Evolutionary conservation across 805 yeast genomes (phyloP).

Genomic region (Torulaspora quercuum): DNA sequence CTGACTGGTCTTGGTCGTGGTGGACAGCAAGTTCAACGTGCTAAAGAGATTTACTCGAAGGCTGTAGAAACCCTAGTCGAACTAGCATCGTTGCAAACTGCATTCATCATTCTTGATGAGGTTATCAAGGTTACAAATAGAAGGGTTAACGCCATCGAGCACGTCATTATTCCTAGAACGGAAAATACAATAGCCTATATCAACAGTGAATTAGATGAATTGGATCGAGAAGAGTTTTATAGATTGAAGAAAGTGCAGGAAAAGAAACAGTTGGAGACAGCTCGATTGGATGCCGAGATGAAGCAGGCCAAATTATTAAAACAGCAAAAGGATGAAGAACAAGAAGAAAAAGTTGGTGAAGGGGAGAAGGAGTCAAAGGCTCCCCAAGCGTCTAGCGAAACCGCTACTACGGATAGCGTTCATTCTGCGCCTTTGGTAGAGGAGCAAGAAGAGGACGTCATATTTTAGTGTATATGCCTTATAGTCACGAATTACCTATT

Average conservation of each 20-base stretch:
- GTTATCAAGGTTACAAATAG: constrained; percentile 97
- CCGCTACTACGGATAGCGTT: constrained; percentile 14
- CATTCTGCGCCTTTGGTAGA: constrained; percentile 33
- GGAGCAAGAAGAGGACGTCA: constrained; percentile 46
- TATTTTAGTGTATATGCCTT: constrained; percentile 33
- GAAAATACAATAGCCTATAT: constrained; percentile 91
- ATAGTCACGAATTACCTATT: constrained; percentile 3
- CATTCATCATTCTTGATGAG: constrained; percentile 93
- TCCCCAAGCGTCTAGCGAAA: constrained; percentile 15
- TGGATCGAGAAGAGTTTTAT: constrained; percentile 97
- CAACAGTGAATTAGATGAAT: constrained; percentile 93
- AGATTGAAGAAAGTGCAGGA: constrained; percentile 94
- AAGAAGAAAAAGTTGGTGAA: constrained; percentile 20
- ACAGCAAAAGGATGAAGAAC: constrained; percentile 25
- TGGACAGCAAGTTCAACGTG: constrained; percentile 96
- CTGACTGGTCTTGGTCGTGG: constrained; percentile 97
- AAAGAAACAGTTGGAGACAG: constrained; percentile 80
- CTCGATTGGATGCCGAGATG: constrained; percentile 56
- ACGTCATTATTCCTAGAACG: constrained; percentile 95
- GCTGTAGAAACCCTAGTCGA: constrained; percentile 98
- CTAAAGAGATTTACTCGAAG: constrained; percentile 86
- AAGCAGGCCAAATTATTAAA: constrained; percentile 22
- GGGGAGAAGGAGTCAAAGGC: constrained; percentile 21
- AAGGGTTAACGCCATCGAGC: constrained; percentile 98
- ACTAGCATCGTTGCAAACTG: constrained; percentile 93